Conservation (phyloP, 1,139 yeast genomes). For the Protomyces pachydermus region DNA sequence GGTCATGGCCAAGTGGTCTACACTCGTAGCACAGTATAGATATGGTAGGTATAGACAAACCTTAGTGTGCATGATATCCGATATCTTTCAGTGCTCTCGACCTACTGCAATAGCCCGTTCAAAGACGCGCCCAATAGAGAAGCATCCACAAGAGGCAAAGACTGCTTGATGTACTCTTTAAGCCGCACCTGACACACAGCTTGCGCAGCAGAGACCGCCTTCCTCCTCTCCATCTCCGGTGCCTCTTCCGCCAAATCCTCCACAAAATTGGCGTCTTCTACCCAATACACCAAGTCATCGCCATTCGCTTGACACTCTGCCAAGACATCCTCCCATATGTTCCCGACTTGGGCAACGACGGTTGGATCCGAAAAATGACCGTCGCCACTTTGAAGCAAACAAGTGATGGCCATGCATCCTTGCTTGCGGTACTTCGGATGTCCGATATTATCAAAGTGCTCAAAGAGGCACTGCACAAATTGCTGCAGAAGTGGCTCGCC, state of each 20-base stretch:
- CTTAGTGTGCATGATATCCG: background rate
- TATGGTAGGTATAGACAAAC: background rate
- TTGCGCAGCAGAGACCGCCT: background rate
- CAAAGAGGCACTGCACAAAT: background rate
- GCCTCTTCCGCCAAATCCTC: constrained; percentile 17
- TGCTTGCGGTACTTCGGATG: constrained; percentile 65
- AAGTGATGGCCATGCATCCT: constrained; percentile 56
- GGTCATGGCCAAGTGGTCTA: too few species aligned
- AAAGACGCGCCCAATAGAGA: constrained; percentile 4
- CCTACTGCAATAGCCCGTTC: background rate
- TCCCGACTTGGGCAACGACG: constrained; percentile 14
- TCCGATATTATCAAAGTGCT: constrained; percentile 49
- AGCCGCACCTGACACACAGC: constrained; percentile 7
- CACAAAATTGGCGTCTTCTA: constrained; percentile 3
- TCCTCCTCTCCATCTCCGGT: constrained; percentile 19
- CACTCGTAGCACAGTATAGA: too few species aligned
- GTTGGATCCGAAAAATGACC: constrained; percentile 6
- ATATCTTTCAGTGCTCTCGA: too few species aligned
- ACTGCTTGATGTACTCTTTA: constrained; percentile 1
- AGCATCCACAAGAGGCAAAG: background rate
- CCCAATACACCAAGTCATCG: constrained; percentile 27
- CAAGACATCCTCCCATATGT: constrained; percentile 30
- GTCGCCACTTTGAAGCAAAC: constrained; percentile 38
- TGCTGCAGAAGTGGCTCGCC: background rate
- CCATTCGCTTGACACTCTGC: constrained; percentile 31